Evolutionary conservation across 768 basidiomycete species (phyloP), one percentile per base, ranked within the genome.

Genomic region (Epithele typhae): DNA sequence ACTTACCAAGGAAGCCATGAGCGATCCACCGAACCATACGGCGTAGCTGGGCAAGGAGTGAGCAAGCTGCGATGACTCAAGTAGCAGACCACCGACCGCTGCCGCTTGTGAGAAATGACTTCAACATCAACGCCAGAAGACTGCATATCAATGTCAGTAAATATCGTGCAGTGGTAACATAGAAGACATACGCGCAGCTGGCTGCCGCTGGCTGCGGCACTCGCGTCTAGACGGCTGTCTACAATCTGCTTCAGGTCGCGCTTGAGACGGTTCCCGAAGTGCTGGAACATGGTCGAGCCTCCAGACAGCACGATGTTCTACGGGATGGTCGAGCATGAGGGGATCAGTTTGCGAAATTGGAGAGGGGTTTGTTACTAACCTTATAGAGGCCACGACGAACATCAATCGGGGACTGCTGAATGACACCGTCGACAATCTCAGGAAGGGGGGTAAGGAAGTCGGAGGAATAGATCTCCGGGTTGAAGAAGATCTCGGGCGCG

Each of bases 401-500:
- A 64, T 99, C 95, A 49, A 98, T 99, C 19, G 96, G 95, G 5
- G 92, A 94, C 48, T 87, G 77, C 65, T 93, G 92, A 52, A 99
- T 97, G 44, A 96, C 94, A 47, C 84, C 82, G 59, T 99, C 96
- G 46, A 98, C 96, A 44, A 98, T 91, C 52, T 95, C 82, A 0
- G 96, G 92, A 3, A 99, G 78, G 8, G 96, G 96, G 4, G 94
- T 97, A 52, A 99, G 67, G 76, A 97, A 97, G 66, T 98, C 95
- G 33, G 92, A 94, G 0, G 93, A 96, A 66, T 88, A 89, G 56
- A 99, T 97, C 67, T 99, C 95, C 12, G 96, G 96, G 71, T 98
- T 98, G 79, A 97, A 98, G 74, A 98, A 98, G 59, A 98, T 96
- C 67, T 98, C 96, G 5, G 96, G 94, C 5, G 95, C 96, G 43